Conservation (phyloP, 2,329 filamentous ascomycete genomes). For the Passalora sequoiae region DNA sequence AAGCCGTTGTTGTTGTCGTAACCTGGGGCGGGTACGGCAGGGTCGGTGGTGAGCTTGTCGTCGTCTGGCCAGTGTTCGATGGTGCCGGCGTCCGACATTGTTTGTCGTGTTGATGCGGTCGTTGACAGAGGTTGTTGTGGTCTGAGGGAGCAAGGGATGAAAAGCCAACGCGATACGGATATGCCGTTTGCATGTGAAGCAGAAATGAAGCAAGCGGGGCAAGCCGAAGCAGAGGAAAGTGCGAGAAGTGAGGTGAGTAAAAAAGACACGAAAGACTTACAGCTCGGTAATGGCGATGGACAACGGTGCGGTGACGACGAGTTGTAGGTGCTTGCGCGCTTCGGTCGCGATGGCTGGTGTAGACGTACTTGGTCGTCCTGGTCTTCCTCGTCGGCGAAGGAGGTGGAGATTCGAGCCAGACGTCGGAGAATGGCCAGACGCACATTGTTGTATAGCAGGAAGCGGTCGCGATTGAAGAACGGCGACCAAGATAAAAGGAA, state of each 20-base stretch:
- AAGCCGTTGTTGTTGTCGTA: constrained; percentile 29
- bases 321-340: too few species aligned
- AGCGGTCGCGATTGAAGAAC: too few species aligned
- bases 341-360: too few species aligned
- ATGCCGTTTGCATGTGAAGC: background rate
- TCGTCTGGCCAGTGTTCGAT: constrained; percentile 32
- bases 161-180: too few species aligned
- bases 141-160: background rate
- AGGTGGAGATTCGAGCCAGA: constrained; percentile 22
- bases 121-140: background rate
- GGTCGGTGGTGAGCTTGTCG: constrained; percentile 14
- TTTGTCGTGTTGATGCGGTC: constrained; percentile 1
- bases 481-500: background rate
- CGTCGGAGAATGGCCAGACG: constrained; percentile 28
- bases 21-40: constrained; percentile 16
- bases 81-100: constrained; percentile 10
- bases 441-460: too few species aligned
- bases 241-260: constrained; percentile 4
- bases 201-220: background rate
- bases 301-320: background rate
- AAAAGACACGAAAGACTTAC: background rate
- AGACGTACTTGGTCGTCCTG: background rate
- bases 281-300: background rate
- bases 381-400: constrained; percentile 9
- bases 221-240: background rate